Evolutionary conservation across 306 rosid genomes (phyloP).

Genomic region (Abrus pulchellus): DNA sequence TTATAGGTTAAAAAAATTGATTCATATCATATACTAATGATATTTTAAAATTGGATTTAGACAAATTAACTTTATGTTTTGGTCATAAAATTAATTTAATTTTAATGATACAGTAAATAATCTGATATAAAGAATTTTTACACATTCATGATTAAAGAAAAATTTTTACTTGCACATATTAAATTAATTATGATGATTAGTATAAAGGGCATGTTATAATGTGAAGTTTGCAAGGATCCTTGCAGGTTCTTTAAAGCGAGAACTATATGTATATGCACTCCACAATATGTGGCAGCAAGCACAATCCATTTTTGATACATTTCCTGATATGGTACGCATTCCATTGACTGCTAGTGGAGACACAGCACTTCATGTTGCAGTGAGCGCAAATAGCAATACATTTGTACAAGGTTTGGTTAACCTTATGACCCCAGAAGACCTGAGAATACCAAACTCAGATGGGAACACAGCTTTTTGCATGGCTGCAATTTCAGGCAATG

Average conservation of each 20-base stretch:
- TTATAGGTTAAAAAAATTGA: too few relatives aligned
- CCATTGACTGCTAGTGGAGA: background rate
- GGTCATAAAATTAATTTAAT: too few relatives aligned
- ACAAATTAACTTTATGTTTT: too few relatives aligned
- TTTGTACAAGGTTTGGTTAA: slow-evolving; percentile 8
- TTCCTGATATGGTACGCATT: background rate
- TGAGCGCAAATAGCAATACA: background rate
- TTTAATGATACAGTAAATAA: too few relatives aligned
- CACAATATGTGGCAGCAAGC: background rate
- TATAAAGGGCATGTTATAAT: background rate
- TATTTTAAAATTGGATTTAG: too few relatives aligned
- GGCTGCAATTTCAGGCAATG: slow-evolving; percentile 1
- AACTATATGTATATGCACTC: background rate
- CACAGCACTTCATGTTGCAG: slow-evolving; percentile 31
- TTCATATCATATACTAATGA: too few relatives aligned
- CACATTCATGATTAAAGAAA: too few relatives aligned
- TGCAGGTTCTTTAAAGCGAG: slow-evolving; percentile 6
- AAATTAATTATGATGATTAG: too few relatives aligned
- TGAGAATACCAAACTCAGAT: background rate
- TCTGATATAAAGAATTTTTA: too few relatives aligned
- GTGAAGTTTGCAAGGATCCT: background rate
- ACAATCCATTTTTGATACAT: background rate
- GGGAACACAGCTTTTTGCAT: slow-evolving; percentile 28
- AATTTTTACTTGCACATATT: too few relatives aligned
- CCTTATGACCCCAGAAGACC: background rate